Evolutionary conservation across 1,284 basidiomycete genomes (phyloP).

Genomic region (Kwoniella shivajii): DNA sequence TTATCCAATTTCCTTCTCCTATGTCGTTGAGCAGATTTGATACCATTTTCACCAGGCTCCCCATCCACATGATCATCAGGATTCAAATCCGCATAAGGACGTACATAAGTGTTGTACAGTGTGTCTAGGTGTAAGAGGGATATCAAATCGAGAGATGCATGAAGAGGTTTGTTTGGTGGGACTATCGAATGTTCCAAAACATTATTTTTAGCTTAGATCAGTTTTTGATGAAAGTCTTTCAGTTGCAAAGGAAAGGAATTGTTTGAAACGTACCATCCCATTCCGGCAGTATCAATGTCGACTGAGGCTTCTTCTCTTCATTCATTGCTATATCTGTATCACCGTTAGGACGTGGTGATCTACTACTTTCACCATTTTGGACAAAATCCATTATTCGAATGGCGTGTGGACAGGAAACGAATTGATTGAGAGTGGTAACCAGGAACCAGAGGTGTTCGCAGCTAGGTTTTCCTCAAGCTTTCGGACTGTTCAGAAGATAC

Average conservation of each 20-base stretch:
- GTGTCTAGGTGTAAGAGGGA: constrained; percentile 44
- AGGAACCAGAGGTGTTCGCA: not conserved
- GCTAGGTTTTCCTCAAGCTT: not conserved
- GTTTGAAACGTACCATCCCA: constrained; percentile 39
- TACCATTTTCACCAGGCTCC: not conserved
- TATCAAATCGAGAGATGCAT: constrained; percentile 46
- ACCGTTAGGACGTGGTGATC: constrained; percentile 13
- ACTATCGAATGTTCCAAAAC: constrained; percentile 18
- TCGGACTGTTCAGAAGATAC: too few relatives aligned
- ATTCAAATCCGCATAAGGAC: constrained; percentile 35
- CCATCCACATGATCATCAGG: not conserved
- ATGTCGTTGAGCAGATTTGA: not conserved
- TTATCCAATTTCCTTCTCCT: constrained; percentile 36
- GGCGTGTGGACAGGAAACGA: not conserved
- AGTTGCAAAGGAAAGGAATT: not conserved
- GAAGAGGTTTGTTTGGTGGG: constrained; percentile 36
- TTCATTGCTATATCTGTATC: constrained; percentile 14
- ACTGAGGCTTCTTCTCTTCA: not conserved
- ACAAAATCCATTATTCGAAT: constrained; percentile 30
- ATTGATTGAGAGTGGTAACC: not conserved
- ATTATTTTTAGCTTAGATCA: not conserved
- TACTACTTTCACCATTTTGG: constrained; percentile 43
- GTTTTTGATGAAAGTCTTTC: not conserved
- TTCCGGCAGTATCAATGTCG: constrained; percentile 34
- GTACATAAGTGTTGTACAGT: constrained; percentile 46